Evolutionary conservation across 495 filamentous ascomycete genomes (phyloP).

Genomic region (Cercophora sp.): DNA sequence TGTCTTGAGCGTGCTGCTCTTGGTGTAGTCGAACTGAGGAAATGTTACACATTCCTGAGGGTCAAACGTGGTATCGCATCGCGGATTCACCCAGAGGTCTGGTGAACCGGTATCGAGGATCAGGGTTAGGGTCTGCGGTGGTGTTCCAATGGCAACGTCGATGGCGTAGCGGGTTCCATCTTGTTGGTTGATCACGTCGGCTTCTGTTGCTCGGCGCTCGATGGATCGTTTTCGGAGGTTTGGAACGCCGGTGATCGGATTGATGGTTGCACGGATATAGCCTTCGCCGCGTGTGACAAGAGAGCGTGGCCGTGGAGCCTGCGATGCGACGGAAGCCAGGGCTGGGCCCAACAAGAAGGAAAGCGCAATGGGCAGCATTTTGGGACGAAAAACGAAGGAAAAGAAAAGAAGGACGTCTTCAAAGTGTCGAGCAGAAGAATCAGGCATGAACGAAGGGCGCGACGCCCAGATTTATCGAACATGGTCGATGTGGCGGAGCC

Average conservation of each 20-base stretch:
- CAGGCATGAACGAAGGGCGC: too few species aligned
- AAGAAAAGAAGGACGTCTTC: too few species aligned
- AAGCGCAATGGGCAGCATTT: too few species aligned
- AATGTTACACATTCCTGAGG: constrained; percentile 23
- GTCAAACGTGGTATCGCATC: constrained; percentile 27
- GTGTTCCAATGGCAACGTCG: constrained; percentile 19
- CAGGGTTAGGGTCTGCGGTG: constrained; percentile 31
- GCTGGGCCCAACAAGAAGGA: too few species aligned
- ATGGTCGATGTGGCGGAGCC: too few species aligned
- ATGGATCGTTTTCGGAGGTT: constrained; percentile 3
- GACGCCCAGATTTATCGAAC: too few species aligned
- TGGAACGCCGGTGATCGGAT: constrained; percentile 9
- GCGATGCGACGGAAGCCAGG: too few species aligned
- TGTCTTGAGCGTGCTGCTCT: constrained; percentile 29
- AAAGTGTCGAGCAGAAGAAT: too few species aligned
- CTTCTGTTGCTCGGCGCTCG: neutral
- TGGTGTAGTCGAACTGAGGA: constrained; percentile 30
- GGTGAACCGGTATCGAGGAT: constrained; percentile 45
- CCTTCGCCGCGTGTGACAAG: constrained; percentile 12
- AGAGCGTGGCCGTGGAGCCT: neutral
- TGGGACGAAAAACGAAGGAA: too few species aligned
- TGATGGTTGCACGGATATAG: constrained; percentile 13
- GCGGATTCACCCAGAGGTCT: constrained; percentile 45
- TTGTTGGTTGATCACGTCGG: neutral
- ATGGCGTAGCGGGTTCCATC: constrained; percentile 13